Evolutionary conservation across 2,329 filamentous ascomycete species (phyloP).

Genomic region (Venturia oleaginea): DNA sequence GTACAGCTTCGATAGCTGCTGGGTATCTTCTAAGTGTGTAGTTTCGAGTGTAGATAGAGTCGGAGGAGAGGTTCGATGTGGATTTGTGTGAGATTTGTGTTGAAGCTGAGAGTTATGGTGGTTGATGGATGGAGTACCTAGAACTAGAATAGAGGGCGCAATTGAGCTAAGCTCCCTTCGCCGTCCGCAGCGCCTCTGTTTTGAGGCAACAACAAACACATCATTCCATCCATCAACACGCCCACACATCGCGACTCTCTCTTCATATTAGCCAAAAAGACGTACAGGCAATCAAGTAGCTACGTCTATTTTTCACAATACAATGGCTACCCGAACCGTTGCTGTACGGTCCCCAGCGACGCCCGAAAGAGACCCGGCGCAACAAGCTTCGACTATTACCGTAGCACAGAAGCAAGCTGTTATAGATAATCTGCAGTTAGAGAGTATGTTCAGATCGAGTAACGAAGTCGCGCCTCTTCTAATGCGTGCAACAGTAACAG

Average conservation of each 20-base stretch:
- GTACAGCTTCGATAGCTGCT: conserved; percentile 9
- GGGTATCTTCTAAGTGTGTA: conserved; percentile 10
- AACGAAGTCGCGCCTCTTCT: conserved; percentile 22
- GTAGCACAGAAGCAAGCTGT: conserved; percentile 69
- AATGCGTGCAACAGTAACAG: conserved; percentile 54
- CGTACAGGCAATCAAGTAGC: neutral
- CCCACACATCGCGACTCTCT: neutral
- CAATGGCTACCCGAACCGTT: neutral
- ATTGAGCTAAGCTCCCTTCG: neutral
- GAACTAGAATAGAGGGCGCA: neutral
- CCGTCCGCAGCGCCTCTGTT: neutral
- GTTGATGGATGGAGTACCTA: neutral
- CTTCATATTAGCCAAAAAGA: neutral
- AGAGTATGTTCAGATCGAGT: conserved; percentile 48
- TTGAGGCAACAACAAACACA: conserved; percentile 4
- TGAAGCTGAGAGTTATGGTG: neutral
- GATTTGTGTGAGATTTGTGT: neutral
- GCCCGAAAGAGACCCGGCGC: conserved; percentile 6
- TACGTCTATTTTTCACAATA: neutral
- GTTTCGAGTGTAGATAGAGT: neutral
- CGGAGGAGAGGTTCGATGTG: neutral
- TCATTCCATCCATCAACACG: neutral
- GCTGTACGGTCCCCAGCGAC: conserved; percentile 8
- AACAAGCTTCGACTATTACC: conserved; percentile 22
- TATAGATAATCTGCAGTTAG: conserved; percentile 81